Evolutionary conservation across 2,329 filamentous ascomycete species (phyloP), one percentile per base, ranked within the genome.

Genomic region (Talaromyces islandicus): DNA sequence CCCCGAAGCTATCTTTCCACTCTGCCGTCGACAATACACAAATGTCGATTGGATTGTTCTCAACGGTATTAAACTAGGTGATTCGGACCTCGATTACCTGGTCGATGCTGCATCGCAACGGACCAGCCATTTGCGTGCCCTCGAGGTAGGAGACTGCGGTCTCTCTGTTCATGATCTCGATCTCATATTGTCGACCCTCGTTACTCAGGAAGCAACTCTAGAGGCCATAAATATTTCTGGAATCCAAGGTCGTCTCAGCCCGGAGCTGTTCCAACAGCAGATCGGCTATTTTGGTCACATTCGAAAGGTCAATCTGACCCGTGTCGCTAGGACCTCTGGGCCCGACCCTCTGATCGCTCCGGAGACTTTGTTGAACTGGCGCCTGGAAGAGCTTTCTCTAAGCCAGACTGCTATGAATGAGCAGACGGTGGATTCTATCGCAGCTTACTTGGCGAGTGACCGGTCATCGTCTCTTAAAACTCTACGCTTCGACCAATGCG

Each of bases 31-130:
- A 62, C 83, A 88, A 65, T 79, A 86, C 25, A 90, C 88, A 0
- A 88, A 86, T 66, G 84, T 90, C 19, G 85, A 88, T 69, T 90
- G 88, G 87, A 82, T 90, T 57, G 80, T 84, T 24, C 73, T 90
- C 61, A 89, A 85, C 62, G 86, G 86, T 12, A 87, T 90, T 62
- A 81, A 84, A 62, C 80, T 90, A n/a, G 86, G 85, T 46, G 88
- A 90, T 58, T 85, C 85, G 0, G 88, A 90, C 71, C 75, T 90
- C 57, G 88, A 90, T 64, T 80, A 78, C 66, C 67, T 88, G 52
- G 85, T 89, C 51, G 86, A 86, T 64, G 86, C 87, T n/a, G 84
- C 87, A 10, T 86, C 87, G 1, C 85, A 88, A 62, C 80, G 82
- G 64, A 78, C 78, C 27, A 88, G 86, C 60, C 85, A 87, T 66